Conservation (phyloP, 148 eudicot genomes). For the Bassia scoparia region DNA sequence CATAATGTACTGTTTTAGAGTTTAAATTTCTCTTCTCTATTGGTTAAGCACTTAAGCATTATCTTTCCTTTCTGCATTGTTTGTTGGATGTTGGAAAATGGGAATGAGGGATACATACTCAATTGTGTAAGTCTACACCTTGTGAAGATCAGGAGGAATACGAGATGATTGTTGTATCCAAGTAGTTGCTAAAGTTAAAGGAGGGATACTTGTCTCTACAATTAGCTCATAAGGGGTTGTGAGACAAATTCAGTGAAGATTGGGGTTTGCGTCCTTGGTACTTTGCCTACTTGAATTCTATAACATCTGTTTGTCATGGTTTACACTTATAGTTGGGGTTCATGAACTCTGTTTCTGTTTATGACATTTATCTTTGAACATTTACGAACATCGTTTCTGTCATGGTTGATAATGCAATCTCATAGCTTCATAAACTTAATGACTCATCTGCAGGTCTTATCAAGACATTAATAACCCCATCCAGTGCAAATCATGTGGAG, state of each 20-base stretch:
- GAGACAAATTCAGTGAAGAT: too few species aligned
- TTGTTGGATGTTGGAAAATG: background rate
- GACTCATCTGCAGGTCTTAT: constrained; percentile 55
- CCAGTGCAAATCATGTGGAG: constrained; percentile 95
- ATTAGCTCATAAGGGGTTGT: too few species aligned
- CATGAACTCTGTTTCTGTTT: background rate
- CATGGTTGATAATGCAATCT: background rate
- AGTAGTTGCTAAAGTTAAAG: background rate
- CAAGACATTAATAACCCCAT: constrained; percentile 89
- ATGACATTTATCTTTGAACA: too few species aligned
- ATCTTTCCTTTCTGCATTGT: background rate
- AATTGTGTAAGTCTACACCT: background rate
- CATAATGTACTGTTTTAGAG: background rate
- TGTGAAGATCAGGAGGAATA: background rate
- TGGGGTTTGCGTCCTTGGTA: too few species aligned
- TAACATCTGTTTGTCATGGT: too few species aligned
- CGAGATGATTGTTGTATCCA: background rate
- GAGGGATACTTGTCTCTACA: background rate
- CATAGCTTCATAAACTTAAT: background rate
- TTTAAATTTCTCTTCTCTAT: background rate
- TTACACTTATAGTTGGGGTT: too few species aligned
- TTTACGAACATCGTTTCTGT: too few species aligned
- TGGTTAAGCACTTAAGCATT: background rate
- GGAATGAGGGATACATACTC: background rate
- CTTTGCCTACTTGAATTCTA: too few species aligned